Conservation (phyloP, 768 basidiomycete genomes). For the Phanerochaete carnosa region DNA sequence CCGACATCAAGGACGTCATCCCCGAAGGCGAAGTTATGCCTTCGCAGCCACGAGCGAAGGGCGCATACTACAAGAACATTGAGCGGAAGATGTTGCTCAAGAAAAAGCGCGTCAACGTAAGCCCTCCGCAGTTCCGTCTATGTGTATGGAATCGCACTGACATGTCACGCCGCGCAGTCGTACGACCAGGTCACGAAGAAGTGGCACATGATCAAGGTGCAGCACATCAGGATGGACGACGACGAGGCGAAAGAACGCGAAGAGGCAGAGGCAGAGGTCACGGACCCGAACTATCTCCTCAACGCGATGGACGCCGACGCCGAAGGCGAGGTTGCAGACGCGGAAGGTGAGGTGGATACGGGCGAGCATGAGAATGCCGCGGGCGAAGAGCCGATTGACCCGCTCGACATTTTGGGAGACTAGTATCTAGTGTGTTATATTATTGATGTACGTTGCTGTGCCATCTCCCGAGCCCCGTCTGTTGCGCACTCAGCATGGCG, state of each 20-base stretch:
- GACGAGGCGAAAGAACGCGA: constrained; percentile 79
- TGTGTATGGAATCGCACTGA: not conserved
- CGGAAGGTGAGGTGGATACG: constrained; percentile 1
- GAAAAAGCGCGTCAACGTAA: constrained; percentile 78
- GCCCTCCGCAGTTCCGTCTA: constrained; percentile 19
- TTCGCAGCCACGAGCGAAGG: constrained; percentile 40
- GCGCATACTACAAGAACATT: constrained; percentile 88
- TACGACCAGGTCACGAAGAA: constrained; percentile 76
- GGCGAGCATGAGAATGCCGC: not conserved
- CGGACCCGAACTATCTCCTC: constrained; percentile 60
- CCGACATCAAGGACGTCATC: constrained; percentile 32
- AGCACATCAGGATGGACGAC: constrained; percentile 64
- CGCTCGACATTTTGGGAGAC: constrained; percentile 14
- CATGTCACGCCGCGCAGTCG: constrained; percentile 33
- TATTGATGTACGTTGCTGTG: not conserved
- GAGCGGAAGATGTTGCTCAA: constrained; percentile 86
- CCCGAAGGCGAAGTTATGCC: constrained; percentile 17
- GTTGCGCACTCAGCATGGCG: not conserved
- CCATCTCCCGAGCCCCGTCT: no score
- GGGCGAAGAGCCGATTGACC: constrained; percentile 9
- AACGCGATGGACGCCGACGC: constrained; percentile 40
- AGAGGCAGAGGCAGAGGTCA: constrained; percentile 73
- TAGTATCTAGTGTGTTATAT: not conserved
- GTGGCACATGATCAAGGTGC: constrained; percentile 76
- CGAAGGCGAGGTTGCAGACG: constrained; percentile 41